Evolutionary conservation across 2,329 filamentous ascomycete species (phyloP), one percentile per base, ranked within the genome.

Genomic region (Aspergillus ochraceus): DNA sequence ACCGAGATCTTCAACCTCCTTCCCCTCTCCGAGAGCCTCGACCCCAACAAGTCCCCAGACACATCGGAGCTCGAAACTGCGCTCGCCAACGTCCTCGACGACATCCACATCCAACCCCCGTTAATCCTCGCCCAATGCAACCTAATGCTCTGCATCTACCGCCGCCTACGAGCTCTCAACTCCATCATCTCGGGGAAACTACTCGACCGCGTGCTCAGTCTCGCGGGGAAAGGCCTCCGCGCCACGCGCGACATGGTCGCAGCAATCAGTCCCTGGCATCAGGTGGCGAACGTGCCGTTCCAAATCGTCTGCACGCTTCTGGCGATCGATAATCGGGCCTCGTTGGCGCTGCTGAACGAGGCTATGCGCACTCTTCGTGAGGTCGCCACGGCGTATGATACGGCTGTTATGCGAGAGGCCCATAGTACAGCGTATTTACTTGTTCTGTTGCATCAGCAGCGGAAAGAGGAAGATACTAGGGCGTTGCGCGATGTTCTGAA

Each of bases 261-360:
- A 2, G 70, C 72, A 10, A 74, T 75, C 12, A 74, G 76, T 2
- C 84, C 84, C 0, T 87, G 84, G 84, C 85, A 86, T 64, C 84
- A 87, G 59, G 79, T 84, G 50, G 83, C 83, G 29, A 86, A 87
- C 52, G 81, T 86, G 0, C 84, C 84, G 0, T 87, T 87, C 61
- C 84, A 86, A 55, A 79, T 84, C 0, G 77, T 86, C 30, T 86
- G 84, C 60, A 76, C 84, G 0, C 71, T 86, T 5, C 73, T 87
- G 1, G 82, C 82, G 0, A 83, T 86, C 52, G 84, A 87, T 54
- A 84, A 76, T 0, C 76, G 76, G 0, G 74, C 82, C 0, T 81
- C 81, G 0, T 71, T 85, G 0, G 73, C 75, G 0, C 74, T 82
- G 58, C 76, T 87, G 5, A 72, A 74, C 2, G 80, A 83, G 22